Evolutionary conservation across 805 yeast genomes (phyloP), one percentile per base, ranked within the genome.

Genomic region (Ogataea saltuana): DNA sequence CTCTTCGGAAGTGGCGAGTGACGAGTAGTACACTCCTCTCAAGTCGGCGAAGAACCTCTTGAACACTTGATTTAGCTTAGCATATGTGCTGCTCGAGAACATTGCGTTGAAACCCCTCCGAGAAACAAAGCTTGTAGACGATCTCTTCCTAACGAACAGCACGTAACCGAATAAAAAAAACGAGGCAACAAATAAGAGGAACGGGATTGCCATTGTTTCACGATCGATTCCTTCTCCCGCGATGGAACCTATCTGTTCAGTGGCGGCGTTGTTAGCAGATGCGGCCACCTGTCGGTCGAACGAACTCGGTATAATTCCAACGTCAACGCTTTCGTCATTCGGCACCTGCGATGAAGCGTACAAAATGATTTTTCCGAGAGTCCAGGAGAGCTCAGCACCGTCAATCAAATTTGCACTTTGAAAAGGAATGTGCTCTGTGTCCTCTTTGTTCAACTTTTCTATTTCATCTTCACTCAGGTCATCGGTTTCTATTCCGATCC

Each of bases 371-470:
- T 85, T 83, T 4, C 99, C 99, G 26, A 93, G 61, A 0, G 98
- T 91, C 99, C 99, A 93, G 0, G 97, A 85, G 13, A 93, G 69
- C 53, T 93, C 99, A 4, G 81, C 78, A 2, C 95, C 97, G 46
- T 87, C 76, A 23, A 93, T 79, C 13, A 81, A 74, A 42, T 83
- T 82, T 0, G 93, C 89, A 47, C 95, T 84, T 63, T 85, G 88
- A 64, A 93, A 89, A 0, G 90, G 83, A 27, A 83, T 71, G 56
- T 72, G 68, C 43, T 63, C 48, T 1, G 43, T 43, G 38, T 58
- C 58, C 6, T 51, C 53, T 13, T 56, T 39, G 17, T 58, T 56
- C 12, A 56, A 56, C 44, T 54, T 51, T 33, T 45, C 51, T 6
- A 58, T 58, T 47, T 58, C 58, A 30, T 50, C 57, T n/a, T 49